Percentiles rank a stretch among this genome's conserved stretches.
phyloP scores from a whole-genome alignment of 2,329 filamentous ascomycete species.

The Alternaria hordeiaustralica region DNA sequence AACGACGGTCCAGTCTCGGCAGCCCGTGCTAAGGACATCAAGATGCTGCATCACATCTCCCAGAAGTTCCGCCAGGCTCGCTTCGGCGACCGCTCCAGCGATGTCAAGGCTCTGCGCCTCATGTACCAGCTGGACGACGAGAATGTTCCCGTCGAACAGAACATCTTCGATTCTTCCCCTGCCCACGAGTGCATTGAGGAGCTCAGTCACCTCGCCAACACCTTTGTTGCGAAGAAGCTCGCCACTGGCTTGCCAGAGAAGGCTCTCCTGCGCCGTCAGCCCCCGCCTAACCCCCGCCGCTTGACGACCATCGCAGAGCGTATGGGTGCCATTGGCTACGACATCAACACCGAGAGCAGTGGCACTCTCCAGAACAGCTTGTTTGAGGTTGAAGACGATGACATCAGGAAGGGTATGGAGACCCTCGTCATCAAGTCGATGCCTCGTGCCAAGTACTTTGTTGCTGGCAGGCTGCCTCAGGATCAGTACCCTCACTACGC shows the following conservation, averaged over 20 bases:
- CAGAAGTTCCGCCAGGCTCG: conserved; percentile 91
- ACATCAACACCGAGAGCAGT: conserved; percentile 88
- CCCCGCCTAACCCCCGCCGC: conserved; percentile 83
- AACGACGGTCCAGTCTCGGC: conserved; percentile 69
- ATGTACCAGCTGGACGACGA: conserved; percentile 96
- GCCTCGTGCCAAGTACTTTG: conserved; percentile 94
- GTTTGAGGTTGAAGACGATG: conserved; percentile 87
- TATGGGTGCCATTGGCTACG: conserved; percentile 89
- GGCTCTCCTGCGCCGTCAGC: conserved; percentile 87
- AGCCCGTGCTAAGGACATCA: conserved; percentile 76
- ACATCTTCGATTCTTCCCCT: conserved; percentile 89
- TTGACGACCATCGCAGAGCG: conserved; percentile 90
- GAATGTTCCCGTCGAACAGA: conserved; percentile 94
- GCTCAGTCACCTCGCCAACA: conserved; percentile 90
- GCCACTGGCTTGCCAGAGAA: conserved; percentile 83
- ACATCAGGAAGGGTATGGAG: conserved; percentile 97
- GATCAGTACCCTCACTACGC: conserved; percentile 87
- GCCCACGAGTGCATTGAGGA: conserved; percentile 96
- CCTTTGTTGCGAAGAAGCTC: conserved; percentile 85
- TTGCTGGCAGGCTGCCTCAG: conserved; percentile 78
- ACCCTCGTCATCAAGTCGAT: conserved; percentile 93
- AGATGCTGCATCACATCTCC: conserved; percentile 78
- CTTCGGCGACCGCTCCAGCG: conserved; percentile 78
- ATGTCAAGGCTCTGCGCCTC: conserved; percentile 84
- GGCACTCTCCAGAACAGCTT: conserved; percentile 91